These are phyloP conservation scores for Cytidiella melzeri DNA, from an alignment of 768 basidiomycete species.

Conservation along the genomic window DNA sequence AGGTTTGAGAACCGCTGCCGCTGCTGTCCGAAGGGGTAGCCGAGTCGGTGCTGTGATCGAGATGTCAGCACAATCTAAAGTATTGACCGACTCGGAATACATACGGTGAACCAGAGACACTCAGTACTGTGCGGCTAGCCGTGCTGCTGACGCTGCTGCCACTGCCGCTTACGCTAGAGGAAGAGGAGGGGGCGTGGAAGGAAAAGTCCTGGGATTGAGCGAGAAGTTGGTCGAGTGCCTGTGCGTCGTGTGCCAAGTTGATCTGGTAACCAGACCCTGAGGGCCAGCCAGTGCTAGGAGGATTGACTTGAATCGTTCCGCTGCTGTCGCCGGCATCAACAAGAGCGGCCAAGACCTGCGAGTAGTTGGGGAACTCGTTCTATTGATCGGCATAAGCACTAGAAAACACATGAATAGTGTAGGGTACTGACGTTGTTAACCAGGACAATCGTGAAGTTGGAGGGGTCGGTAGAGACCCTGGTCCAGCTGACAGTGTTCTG, in stretches of 20 bases:
- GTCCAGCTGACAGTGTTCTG: conserved; percentile 54
- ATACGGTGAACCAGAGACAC: no score
- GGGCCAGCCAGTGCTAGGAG: conserved; percentile 64
- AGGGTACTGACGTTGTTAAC: conserved; percentile 46
- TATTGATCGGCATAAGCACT: conserved; percentile 13
- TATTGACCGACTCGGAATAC: no score
- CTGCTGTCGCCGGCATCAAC: conserved; percentile 40
- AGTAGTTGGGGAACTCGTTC: conserved; percentile 30
- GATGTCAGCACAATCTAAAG: background rate
- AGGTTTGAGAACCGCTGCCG: conserved; percentile 15
- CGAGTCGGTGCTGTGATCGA: conserved; percentile 11
- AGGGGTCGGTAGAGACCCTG: conserved; percentile 58
- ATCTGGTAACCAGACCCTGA: conserved; percentile 58
- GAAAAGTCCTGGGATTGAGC: conserved; percentile 68
- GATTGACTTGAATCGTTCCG: conserved; percentile 34
- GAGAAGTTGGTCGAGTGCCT: conserved; percentile 45
- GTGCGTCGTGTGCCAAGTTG: conserved; percentile 54
- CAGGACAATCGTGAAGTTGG: conserved; percentile 65
- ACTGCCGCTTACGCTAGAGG: conserved; percentile 7
- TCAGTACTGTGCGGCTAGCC: background rate
- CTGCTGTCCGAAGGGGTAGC: conserved; percentile 6
- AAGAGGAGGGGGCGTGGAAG: conserved; percentile 31
- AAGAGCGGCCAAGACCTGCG: conserved; percentile 47
- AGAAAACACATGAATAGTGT: conserved; percentile 6
- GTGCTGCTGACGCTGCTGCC: conserved; percentile 5